These are phyloP conservation scores for Petasospora rhodanensis DNA, from an alignment of 1,139 yeast genomes.

Conservation along the genomic window DNA sequence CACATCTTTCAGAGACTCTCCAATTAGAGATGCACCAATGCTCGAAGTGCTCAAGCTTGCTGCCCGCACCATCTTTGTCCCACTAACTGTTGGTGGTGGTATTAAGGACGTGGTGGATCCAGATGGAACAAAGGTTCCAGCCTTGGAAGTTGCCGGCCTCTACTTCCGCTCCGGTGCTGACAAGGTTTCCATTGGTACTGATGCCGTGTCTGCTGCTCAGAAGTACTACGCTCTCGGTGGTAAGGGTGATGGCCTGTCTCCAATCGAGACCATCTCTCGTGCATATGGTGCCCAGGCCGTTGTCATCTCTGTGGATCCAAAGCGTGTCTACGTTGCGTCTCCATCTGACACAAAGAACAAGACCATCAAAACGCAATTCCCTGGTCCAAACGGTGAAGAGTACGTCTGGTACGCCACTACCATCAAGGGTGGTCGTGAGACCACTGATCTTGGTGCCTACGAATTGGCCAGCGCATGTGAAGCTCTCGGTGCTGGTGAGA, in stretches of 20 bases:
- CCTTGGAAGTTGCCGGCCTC: slow-evolving; percentile 82
- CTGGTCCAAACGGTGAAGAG: slow-evolving; percentile 82
- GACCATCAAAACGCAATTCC: slow-evolving; percentile 49
- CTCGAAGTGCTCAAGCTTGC: slow-evolving; percentile 77
- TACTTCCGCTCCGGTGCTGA: slow-evolving; percentile 97
- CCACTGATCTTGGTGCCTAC: slow-evolving; percentile 84
- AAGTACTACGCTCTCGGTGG: slow-evolving; percentile 57
- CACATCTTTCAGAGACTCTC: slow-evolving; percentile 92
- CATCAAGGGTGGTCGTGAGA: slow-evolving; percentile 90
- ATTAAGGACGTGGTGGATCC: slow-evolving; percentile 87
- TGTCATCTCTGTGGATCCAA: slow-evolving; percentile 95
- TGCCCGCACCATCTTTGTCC: slow-evolving; percentile 89
- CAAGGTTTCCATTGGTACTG: slow-evolving; percentile 96
- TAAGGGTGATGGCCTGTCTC: slow-evolving; percentile 64
- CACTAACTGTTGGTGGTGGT: slow-evolving; percentile 97
- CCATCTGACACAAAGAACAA: slow-evolving; percentile 62
- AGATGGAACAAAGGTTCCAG: slow-evolving; percentile 69
- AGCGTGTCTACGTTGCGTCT: slow-evolving; percentile 63
- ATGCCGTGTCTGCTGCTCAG: slow-evolving; percentile 90
- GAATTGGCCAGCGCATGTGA: slow-evolving; percentile 88
- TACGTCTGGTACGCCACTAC: slow-evolving; percentile 95
- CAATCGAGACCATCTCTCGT: slow-evolving; percentile 86
- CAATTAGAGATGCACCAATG: slow-evolving; percentile 91
- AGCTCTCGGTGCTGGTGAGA: slow-evolving; percentile 94
- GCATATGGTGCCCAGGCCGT: slow-evolving; percentile 97